Percentiles rank a stretch among this genome's conserved stretches.
Evolutionary conservation across 768 basidiomycete species (phyloP).

Genomic region (Mycena vulgaris): DNA sequence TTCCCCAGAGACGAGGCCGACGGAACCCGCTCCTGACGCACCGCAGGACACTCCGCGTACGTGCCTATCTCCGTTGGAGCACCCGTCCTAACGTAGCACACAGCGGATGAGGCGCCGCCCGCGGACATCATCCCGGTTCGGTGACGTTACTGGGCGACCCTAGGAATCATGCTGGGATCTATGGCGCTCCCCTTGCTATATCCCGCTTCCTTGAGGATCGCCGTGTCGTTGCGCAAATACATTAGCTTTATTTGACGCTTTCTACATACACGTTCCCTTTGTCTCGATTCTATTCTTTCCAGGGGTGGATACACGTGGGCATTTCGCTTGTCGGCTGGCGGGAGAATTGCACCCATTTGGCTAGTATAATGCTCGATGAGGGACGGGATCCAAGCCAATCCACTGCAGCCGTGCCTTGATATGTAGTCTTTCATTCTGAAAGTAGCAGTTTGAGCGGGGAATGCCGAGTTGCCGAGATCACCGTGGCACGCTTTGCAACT

Average conservation of each 20-base stretch:
- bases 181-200: constrained; percentile 22
- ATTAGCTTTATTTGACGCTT: constrained; percentile 28
- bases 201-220: constrained; percentile 34
- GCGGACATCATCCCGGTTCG: constrained; percentile 25
- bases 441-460: neutral
- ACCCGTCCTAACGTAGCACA: neutral
- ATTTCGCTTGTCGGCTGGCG: neutral
- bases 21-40: constrained; percentile 14
- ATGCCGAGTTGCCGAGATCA: neutral
- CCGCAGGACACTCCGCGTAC: constrained; percentile 24
- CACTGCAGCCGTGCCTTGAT: neutral
- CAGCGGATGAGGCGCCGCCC: constrained; percentile 26
- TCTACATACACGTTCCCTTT: constrained; percentile 30
- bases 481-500: no score
- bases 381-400: neutral
- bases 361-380: neutral
- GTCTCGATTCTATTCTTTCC: neutral
- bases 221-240: constrained; percentile 34
- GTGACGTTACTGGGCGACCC: constrained; percentile 52
- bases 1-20: constrained; percentile 14
- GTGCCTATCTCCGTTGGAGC: neutral
- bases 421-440: neutral
- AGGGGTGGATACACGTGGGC: constrained; percentile 24
- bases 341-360: neutral
- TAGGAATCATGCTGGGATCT: constrained; percentile 38